Evolutionary conservation across 805 yeast species (phyloP), one percentile per base, ranked within the genome.

Genomic region (Alloascoidea hylecoeti): DNA sequence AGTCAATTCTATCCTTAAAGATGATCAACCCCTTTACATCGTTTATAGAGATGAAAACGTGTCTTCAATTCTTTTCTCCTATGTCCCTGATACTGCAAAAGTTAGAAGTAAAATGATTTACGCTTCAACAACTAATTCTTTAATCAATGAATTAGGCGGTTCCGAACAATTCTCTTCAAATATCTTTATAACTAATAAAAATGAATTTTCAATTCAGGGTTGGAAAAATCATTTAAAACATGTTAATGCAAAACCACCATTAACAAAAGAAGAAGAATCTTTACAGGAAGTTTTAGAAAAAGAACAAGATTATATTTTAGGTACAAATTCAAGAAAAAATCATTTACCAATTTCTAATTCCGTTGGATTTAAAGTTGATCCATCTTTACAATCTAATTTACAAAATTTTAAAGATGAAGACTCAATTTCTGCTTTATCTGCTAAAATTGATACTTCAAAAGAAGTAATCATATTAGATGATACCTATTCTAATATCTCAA

Each of bases 101-200:
- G 88, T 89, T 30, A 70, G 86, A 41, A 67, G 70, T 40, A 92
- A 89, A 55, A 92, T 92, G 96, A 64, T 92, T 36, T 92, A 88
- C 55, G 97, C 97, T 3, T 83, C 96, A 2, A 77, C 94, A 6
- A 84, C 84, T 43, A 79, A 74, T 53, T 74, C 92, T 1, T 57
- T 92, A 28, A 59, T 82, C 40, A 73, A 81, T 46, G 78, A 79
- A 44, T 63, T 89, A 32, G 96, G 96, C 5, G 68, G 70, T 3
- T 49, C 61, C 14, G 68, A 66, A 40, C 58, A 60, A 39, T 70
- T 77, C 54, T 50, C 61, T 32, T 66, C 68, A 2, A 60, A 66
- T 36, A 51, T 78, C 4, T 67, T 70, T 42, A 63, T 78, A 58
- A 75, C 80, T 33, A 74, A 69, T 19, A 48, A 66, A 33, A 68